These are phyloP conservation scores for Xylaria curta DNA, from an alignment of 495 filamentous ascomycete species.

Conservation along the genomic window DNA sequence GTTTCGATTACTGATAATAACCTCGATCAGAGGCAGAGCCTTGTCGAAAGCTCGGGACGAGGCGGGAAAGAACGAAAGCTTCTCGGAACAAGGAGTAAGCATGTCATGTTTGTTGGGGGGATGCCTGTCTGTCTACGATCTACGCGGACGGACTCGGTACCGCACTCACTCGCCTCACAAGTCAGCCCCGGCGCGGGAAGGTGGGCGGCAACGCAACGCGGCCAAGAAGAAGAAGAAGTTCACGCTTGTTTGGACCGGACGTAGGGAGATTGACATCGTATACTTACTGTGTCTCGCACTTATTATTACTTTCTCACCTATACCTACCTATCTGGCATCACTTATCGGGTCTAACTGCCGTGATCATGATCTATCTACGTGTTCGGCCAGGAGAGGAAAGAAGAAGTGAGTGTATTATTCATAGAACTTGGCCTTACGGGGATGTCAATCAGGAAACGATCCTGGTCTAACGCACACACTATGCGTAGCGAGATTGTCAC, in stretches of 20 bases:
- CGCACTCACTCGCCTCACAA: background rate
- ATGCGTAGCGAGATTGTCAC: background rate
- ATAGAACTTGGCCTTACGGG: constrained; percentile 10
- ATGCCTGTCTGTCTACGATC: constrained; percentile 12
- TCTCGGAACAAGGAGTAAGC: background rate
- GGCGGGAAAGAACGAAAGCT: background rate
- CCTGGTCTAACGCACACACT: background rate
- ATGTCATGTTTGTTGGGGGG: background rate
- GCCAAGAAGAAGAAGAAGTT: background rate
- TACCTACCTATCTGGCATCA: background rate
- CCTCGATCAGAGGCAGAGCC: background rate
- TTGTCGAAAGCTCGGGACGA: background rate
- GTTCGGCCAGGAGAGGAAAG: background rate
- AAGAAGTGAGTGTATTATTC: too few relatives aligned
- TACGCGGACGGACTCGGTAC: background rate
- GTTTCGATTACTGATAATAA: constrained; percentile 18
- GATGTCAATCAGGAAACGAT: constrained; percentile 1
- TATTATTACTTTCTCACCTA: background rate
- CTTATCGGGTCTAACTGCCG: constrained; percentile 3
- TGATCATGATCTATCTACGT: background rate
- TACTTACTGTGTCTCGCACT: constrained; percentile 3
- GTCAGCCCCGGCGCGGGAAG: constrained; percentile 1
- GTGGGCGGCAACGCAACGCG: background rate
- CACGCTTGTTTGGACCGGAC: background rate
- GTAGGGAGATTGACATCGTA: background rate